Evolutionary conservation across 768 basidiomycete genomes (phyloP), one percentile per base, ranked within the genome.

Genomic region (Amyloporia xantha): DNA sequence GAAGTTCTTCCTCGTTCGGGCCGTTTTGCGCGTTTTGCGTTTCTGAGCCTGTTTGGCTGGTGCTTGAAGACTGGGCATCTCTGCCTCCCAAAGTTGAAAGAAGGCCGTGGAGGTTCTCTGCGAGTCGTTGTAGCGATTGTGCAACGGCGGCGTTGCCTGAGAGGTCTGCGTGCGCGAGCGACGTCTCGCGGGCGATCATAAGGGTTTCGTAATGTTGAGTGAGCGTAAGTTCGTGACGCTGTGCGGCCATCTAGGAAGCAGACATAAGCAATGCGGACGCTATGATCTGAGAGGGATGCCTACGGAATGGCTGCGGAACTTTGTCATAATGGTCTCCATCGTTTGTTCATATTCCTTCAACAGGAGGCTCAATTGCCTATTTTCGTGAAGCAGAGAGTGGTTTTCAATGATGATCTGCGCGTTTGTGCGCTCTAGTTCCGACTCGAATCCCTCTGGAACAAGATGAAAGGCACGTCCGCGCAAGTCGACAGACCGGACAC

Each of bases 261-360:
- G 3, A 43, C 41, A 40, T 25, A 17, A 46, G 24, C n/a, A n/a
- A n/a, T 25, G 42, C 23, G 12, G 27, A 40, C 25, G 24, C 9
- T 12, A 5, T 4, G 44, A 41, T 40, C 17, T 11, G 4, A n/a
- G 23, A 47, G 40, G 3, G 4, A 20, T 7, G 49, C 90, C 60
- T 59, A 95, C 93, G 11, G 91, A 83, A 61, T 97, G 86, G 50
- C 84, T 85, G 51, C 94, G 78, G 64, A 98, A 97, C 68, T 97
- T 97, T 44, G 82, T 70, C 96, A 99, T 98, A 62, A 98, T 89
- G 24, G 84, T 93, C 59, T 97, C 94, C 73, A 99, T 77, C 2
- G 94, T 96, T 47, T 74, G 73, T 64, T 98, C 94, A 63, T 98
- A 95, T 66, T 99, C 96, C 61, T 93, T 94, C 49, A 98, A 72